phyloP scores from a whole-genome alignment of 345 rosid species.

The Corymbia maculata region DNA sequence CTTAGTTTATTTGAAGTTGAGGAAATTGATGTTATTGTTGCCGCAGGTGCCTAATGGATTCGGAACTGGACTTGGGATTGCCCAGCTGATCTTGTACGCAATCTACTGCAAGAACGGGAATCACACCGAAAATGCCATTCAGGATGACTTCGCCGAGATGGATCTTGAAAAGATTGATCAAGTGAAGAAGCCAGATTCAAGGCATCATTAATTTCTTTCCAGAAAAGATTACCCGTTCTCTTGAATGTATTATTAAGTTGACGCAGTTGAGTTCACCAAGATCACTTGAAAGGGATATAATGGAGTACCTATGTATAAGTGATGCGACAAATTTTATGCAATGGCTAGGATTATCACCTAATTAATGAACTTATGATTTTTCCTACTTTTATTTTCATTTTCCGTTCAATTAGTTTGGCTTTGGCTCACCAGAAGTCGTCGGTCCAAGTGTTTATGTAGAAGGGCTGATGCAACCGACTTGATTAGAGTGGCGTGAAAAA shows the following conservation, averaged over 20 bases:
- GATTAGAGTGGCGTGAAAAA: neutral
- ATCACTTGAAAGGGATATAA: neutral
- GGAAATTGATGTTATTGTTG: neutral
- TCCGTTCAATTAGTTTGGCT: neutral
- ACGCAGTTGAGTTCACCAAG: neutral
- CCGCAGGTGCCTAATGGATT: constrained; percentile 26
- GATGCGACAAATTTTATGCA: neutral
- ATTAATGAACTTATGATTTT: neutral
- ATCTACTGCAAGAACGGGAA: constrained; percentile 15
- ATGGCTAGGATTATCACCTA: neutral
- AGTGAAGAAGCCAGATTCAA: neutral
- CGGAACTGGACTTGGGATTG: constrained; percentile 19
- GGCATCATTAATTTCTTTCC: neutral
- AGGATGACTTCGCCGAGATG: neutral
- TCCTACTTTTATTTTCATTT: neutral
- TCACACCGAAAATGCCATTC: neutral
- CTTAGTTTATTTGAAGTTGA: neutral
- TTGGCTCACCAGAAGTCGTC: neutral
- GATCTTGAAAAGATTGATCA: neutral
- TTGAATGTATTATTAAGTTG: neutral
- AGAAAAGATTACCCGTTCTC: neutral
- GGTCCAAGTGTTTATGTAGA: neutral
- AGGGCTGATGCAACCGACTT: neutral
- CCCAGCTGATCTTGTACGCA: constrained; percentile 26
- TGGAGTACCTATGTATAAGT: neutral